Conservation (phyloP, 2,329 filamentous ascomycete genomes). For the Chrysoporthe puriensis region DNA sequence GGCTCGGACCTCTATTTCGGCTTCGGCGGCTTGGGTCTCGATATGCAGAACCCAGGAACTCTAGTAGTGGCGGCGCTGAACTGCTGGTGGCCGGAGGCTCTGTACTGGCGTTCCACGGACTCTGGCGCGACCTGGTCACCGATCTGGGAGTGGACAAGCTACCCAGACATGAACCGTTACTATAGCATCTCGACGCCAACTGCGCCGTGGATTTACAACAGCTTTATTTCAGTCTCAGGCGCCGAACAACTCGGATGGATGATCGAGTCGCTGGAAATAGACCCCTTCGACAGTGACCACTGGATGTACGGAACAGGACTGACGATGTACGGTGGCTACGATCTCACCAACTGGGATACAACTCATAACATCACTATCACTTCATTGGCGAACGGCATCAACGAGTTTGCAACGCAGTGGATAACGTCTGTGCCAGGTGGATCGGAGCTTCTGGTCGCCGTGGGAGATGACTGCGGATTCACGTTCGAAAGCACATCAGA, state of each 20-base stretch:
- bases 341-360: constrained; percentile 59
- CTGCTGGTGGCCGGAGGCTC: constrained; percentile 62
- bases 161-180: constrained; percentile 49
- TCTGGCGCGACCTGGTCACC: constrained; percentile 58
- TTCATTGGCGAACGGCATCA: constrained; percentile 57
- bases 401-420: constrained; percentile 55
- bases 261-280: constrained; percentile 61
- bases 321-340: constrained; percentile 46
- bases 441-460: constrained; percentile 54
- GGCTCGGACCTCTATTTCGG: constrained; percentile 53
- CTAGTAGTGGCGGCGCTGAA: constrained; percentile 61
- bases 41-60: constrained; percentile 57
- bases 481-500: constrained; percentile 45
- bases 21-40: constrained; percentile 59
- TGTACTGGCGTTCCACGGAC: constrained; percentile 59
- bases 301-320: constrained; percentile 64
- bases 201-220: constrained; percentile 57
- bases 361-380: constrained; percentile 52
- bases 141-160: constrained; percentile 56
- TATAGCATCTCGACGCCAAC: constrained; percentile 51
- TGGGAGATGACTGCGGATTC: constrained; percentile 57
- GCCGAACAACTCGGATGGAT: constrained; percentile 62
- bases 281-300: constrained; percentile 62
- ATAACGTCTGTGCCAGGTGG: constrained; percentile 54
- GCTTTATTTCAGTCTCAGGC: constrained; percentile 48